These are phyloP conservation scores for Globisporangium cystogenes DNA, from an alignment of 352 stramenopile genomes.

Conservation along the genomic window DNA sequence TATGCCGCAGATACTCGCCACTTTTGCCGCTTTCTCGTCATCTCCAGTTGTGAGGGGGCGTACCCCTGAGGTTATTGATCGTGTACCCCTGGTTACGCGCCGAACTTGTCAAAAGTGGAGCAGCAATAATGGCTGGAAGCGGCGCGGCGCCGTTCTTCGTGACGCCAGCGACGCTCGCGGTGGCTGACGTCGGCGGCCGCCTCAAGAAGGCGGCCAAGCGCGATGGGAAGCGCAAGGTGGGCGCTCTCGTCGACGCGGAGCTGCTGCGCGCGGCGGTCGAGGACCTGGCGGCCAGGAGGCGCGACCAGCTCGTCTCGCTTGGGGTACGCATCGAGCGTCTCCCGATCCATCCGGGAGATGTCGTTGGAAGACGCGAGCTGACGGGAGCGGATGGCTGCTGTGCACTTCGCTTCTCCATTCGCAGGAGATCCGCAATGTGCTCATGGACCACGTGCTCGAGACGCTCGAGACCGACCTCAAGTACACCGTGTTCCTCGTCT, in stretches of 20 bases:
- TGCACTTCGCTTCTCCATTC: no score
- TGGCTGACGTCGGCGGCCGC: not conserved
- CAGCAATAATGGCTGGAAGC: constrained; percentile 30
- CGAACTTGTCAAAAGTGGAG: no score
- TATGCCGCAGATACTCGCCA: constrained; percentile 17
- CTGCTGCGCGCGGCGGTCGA: constrained; percentile 31
- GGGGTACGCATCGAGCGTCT: no score
- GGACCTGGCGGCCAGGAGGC: constrained; percentile 27
- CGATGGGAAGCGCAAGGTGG: constrained; percentile 19
- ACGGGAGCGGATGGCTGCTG: not conserved
- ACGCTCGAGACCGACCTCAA: constrained; percentile 53
- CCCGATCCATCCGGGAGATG: no score
- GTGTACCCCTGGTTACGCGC: no score
- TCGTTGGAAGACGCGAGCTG: no score
- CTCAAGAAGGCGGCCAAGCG: not conserved
- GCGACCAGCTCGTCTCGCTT: constrained; percentile 34
- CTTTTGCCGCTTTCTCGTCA: constrained; percentile 40
- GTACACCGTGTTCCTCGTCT: constrained; percentile 62
- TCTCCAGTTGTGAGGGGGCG: constrained; percentile 63
- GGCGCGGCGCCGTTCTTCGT: constrained; percentile 33
- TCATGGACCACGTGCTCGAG: constrained; percentile 62
- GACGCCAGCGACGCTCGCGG: constrained; percentile 24
- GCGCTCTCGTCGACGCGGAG: constrained; percentile 14
- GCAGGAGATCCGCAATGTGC: constrained; percentile 57
- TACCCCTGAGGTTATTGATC: no score